phyloP scores from a whole-genome alignment of 805 yeast species.

The Teunomyces lycoperdinae region DNA sequence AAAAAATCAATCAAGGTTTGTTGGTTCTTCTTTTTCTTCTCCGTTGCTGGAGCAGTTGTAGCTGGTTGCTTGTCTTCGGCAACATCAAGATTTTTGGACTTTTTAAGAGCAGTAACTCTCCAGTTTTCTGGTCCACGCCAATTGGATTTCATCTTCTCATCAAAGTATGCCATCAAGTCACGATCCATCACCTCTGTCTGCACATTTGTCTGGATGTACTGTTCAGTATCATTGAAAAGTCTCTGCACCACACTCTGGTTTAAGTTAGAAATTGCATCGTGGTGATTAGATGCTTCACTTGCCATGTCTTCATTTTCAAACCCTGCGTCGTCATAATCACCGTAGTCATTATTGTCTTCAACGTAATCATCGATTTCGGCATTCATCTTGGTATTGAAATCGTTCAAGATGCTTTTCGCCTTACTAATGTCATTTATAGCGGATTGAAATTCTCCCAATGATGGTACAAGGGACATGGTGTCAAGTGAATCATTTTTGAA shows the following conservation, averaged over 20 bases:
- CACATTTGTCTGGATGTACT: constrained; percentile 12
- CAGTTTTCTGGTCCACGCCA: constrained; percentile 95
- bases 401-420: constrained; percentile 45
- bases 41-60: constrained; percentile 3
- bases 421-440: constrained; percentile 55
- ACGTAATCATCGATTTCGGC: constrained; percentile 18
- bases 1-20: constrained; percentile 29
- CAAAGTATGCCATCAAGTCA: constrained; percentile 79
- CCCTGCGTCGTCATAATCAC: constrained; percentile 15
- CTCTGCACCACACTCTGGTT: constrained; percentile 14
- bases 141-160: constrained; percentile 60
- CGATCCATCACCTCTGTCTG: constrained; percentile 43
- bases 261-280: constrained; percentile 4
- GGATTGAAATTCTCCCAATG: constrained; percentile 56
- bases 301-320: constrained; percentile 15
- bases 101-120: constrained; percentile 68
- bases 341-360: constrained; percentile 16
- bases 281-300: constrained; percentile 9
- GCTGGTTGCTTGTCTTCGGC: constrained; percentile 3
- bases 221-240: constrained; percentile 13
- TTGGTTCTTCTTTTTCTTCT: constrained; percentile 22
- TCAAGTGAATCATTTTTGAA: constrained; percentile 21
- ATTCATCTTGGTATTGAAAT: constrained; percentile 38
- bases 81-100: constrained; percentile 27
- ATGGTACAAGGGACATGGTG: constrained; percentile 60